These are phyloP conservation scores for Mortierella alpina DNA, from an alignment of 192 early-diverging fungal genomes.

Conservation along the genomic window DNA sequence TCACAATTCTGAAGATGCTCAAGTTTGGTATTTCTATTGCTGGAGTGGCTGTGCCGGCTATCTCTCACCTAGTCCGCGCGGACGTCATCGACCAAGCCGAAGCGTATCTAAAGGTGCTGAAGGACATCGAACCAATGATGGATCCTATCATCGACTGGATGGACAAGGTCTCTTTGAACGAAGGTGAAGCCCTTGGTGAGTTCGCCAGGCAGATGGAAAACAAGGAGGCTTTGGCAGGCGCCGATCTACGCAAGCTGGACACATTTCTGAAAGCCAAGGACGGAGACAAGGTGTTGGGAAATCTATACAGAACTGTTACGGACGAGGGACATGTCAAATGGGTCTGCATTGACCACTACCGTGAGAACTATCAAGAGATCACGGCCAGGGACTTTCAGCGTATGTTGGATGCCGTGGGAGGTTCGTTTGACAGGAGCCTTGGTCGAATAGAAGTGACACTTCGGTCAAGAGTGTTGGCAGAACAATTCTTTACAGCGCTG, in stretches of 20 bases:
- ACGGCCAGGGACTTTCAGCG: conserved; percentile 3
- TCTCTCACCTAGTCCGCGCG: conserved; percentile 6
- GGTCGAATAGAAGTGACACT: conserved; percentile 9
- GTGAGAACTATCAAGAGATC: conserved; percentile 20
- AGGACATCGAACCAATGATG: conserved; percentile 5
- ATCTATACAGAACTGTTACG: conserved; percentile 24
- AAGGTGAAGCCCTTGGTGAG: conserved; percentile 8
- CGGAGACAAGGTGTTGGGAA: conserved; percentile 9
- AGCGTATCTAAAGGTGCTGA: not conserved
- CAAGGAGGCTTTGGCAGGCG: conserved; percentile 20
- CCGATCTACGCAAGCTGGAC: conserved; percentile 20
- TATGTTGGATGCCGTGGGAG: conserved; percentile 7
- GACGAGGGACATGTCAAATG: too few relatives aligned
- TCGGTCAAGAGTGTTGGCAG: too few relatives aligned
- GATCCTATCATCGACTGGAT: conserved; percentile 23
- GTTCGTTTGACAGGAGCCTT: conserved; percentile 1
- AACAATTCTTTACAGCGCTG: conserved; percentile 4
- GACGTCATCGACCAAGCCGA: conserved; percentile 10
- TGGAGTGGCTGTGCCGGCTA: conserved; percentile 7
- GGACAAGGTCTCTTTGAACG: conserved; percentile 16
- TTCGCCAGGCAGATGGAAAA: conserved; percentile 6
- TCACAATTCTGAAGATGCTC: conserved; percentile 26
- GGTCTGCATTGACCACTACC: too few relatives aligned
- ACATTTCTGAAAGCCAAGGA: conserved; percentile 16
- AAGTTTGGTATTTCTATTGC: conserved; percentile 19